Base-by-base conservation (phyloP, 2,329 filamentous ascomycete genomes). In the Clarireedia paspali region DNA sequence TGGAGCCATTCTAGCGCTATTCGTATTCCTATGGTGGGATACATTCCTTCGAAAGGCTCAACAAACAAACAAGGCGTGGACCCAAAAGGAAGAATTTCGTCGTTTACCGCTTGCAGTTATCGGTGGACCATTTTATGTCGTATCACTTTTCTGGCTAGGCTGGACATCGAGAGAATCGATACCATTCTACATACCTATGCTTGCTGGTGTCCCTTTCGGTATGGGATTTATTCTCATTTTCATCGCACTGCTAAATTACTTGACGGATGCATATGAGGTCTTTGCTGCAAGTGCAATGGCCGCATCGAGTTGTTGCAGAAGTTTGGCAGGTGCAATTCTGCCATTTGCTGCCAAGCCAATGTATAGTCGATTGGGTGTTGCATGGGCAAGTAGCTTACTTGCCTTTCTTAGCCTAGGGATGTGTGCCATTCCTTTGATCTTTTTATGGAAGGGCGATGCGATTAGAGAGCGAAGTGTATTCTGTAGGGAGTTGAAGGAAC, bases 241-340 rank as follows among this genome's bases (percentile, higher is more conserved):
- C 71, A 80, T 83, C 70, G 80, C 77, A 63, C 74, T 84, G 64
- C 80, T 83, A 61, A 74, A 82, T 60, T 83, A 83, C 67, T 73
- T 83, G 10, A 78, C 80, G 0, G 72, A 82, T 49, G 74, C 72
- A 45, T 82, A 83, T 61, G 79, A 79, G n/a, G 70, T 73, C 57
- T 82, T 82, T 63, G 79, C 80, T 0, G 81, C 82, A 15, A 78
- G 74, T 47, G 71, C 84, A 2, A 83, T 75, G 62, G 73, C 73
- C 2, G 72, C 70, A 23, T 70, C 74, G 46, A 69, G 70, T 58
- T 67, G 68, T 38, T 66, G 65, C 12, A 64, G 72, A 23, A 72
- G 68, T 30, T 65, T 73, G 2, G 64, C 77, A 4, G 77, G 75
- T 0, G 73, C 75, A 6, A 74, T 71, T 0, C 69, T 75, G 1